Base-by-base conservation (phyloP, 805 yeast genomes). In the Wickerhamomyces queroliae region DNA sequence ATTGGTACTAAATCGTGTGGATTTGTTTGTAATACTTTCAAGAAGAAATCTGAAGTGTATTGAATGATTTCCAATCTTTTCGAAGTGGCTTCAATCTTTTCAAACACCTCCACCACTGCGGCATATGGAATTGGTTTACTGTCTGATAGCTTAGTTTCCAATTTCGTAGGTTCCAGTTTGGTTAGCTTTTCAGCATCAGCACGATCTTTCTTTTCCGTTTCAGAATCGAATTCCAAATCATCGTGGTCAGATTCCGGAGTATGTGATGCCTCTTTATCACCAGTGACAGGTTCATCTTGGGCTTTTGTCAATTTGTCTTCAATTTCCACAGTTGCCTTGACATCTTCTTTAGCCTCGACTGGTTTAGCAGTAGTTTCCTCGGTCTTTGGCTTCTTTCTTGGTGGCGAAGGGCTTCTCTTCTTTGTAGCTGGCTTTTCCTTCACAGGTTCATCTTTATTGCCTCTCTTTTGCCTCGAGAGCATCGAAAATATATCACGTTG, bases 1-100 rank as follows among this genome's bases (percentile, higher is more conserved):
- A 87, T 79, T 40, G 76, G 78, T 7, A 86, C 70, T 38, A 93
- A 62, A 33, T 73, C 76, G 4, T 59, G 47, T 3, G 80, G 76
- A 33, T 76, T 69, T 33, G 72, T 67, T 21, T 70, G 58, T 39
- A 93, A 64, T 0, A 88, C 79, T 31, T 76, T 73, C 11, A 72
- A 61, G 56, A 85, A 84, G 57, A 90, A 83, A 35, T 78, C 80
- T 0, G 95, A 75, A 13, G 91, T 80, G 40, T 76, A 65, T 32
- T 85, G 79, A 17, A 85, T 76, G 54, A 90, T 91, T 48, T 88
- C 86, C 36, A 93, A 70, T 36, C 99, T 69, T 17, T 90, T 86
- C 2, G 96, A 70, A 24, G 89, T 95, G 2, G 71, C 62, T 55
- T 90, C 98, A 38, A 93, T 72, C 40, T 74, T 68, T 44, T 84